Evolutionary conservation across 192 early-diverging fungal genomes (phyloP), one percentile per base, ranked within the genome.

Genomic region (Mortierella claussenii): DNA sequence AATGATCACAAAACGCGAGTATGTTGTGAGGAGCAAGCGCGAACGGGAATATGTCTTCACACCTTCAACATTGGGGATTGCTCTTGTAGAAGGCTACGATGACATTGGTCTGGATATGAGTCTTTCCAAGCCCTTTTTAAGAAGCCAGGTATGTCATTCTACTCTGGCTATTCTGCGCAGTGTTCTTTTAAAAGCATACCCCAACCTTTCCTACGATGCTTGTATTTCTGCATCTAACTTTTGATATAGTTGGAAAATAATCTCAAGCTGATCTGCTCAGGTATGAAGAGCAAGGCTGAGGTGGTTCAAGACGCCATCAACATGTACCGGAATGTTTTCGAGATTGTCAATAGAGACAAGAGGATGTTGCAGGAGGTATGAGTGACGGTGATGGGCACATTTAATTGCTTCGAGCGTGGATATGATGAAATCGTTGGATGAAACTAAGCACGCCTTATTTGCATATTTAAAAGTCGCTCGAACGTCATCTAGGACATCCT

Each of bases 1-100:
- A 67, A 98, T 89, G 50, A 93, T 99, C 33, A 87, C 90, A 12
- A 90, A 92, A 2, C 88, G 97, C 13, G 87, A 96, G 37, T 99
- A 99, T 73, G 89, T 86, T 4, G 84, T 88, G 47, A 92, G 96
- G 51, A 82, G 85, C 21, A 58, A 58, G 31, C 37, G 47, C 4
- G 83, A 81, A 6, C 58, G 65, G 13, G 85, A 89, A 47, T 76
- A 68, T 9, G 80, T 79, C 18, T 85, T 91, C 61, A 64, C 79
- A 13, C 97, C 97, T 0, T 94, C 95, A 18, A 90, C 89, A 0
- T 81, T 98, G 18, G 96, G 97, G 4, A 88, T 97, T 56, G 93
- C 90, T 0, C 82, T 99, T 13, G 89, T 97, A 6, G 80, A 88
- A 27, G 97, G 92, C 0, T 98, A 97, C 60, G 91, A 96, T 66